A percentile compares a stretch with the other conserved stretches of the same genome.
These are phyloP conservation scores for Pueraria montana DNA, from an alignment of 306 rosid genomes.

Conservation along the genomic window DNA sequence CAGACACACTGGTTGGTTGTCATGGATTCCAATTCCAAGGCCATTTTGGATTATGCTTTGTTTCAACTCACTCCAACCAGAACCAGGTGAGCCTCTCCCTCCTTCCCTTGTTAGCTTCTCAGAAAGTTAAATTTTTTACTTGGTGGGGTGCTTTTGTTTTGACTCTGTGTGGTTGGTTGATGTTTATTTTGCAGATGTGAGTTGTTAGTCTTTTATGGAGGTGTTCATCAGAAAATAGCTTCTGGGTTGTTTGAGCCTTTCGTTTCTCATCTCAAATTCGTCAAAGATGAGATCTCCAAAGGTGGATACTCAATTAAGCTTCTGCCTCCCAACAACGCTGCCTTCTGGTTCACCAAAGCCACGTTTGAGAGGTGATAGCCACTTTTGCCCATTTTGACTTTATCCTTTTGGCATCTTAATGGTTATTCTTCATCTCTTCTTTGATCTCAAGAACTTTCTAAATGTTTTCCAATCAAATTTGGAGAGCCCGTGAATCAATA, in stretches of 20 bases:
- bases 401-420: constrained; percentile 12
- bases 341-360: constrained; percentile 69
- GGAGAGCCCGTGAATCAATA: constrained; percentile 12
- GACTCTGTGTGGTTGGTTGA: not conserved
- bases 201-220: constrained; percentile 63
- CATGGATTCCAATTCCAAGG: constrained; percentile 62
- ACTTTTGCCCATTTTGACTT: not conserved
- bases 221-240: constrained; percentile 63
- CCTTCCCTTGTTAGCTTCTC: not conserved
- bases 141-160: no score
- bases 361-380: constrained; percentile 67
- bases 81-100: constrained; percentile 46
- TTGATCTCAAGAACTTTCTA: not conserved
- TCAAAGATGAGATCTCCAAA: constrained; percentile 72
- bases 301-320: constrained; percentile 78
- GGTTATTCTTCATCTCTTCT: constrained; percentile 29
- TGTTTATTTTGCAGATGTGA: constrained; percentile 56
- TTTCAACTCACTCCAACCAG: constrained; percentile 73
- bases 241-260: constrained; percentile 77
- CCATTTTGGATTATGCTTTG: constrained; percentile 62
- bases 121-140: not conserved
- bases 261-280: constrained; percentile 64
- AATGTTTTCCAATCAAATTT: constrained; percentile 19
- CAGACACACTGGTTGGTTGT: constrained; percentile 15
- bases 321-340: constrained; percentile 55